Conservation (phyloP, 2,329 filamentous ascomycete genomes). For the Diaporthe ampelina region DNA sequence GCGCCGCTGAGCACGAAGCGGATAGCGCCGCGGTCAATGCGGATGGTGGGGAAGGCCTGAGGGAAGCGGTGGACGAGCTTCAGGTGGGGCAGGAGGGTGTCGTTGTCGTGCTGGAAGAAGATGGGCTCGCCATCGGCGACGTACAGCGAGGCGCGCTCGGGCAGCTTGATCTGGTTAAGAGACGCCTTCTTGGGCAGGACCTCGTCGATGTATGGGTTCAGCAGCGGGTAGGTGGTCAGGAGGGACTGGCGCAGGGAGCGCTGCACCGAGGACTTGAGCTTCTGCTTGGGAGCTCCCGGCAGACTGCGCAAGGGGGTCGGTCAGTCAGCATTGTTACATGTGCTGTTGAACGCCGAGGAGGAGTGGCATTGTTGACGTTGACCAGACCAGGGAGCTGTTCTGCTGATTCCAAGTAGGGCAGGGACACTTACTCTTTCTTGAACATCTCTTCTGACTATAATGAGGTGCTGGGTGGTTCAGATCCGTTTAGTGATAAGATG, state of each 20-base stretch:
- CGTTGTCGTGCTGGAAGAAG: constrained; percentile 87
- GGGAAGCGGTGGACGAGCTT: constrained; percentile 92
- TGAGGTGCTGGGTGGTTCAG: constrained; percentile 6
- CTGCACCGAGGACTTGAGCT: constrained; percentile 97
- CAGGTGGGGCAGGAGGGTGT: constrained; percentile 87
- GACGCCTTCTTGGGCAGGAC: constrained; percentile 95
- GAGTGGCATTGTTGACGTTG: background rate
- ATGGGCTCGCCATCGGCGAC: constrained; percentile 82
- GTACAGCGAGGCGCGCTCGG: constrained; percentile 91
- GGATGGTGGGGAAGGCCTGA: constrained; percentile 82
- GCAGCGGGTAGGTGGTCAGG: constrained; percentile 85
- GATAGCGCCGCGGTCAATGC: constrained; percentile 96
- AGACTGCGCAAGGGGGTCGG: constrained; percentile 68
- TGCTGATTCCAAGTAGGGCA: background rate
- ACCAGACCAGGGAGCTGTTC: background rate
- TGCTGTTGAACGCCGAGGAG: background rate
- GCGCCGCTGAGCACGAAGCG: constrained; percentile 95
- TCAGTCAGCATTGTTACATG: constrained; percentile 44
- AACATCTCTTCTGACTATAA: constrained; percentile 75
- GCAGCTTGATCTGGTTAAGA: constrained; percentile 90
- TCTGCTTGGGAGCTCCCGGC: constrained; percentile 84
- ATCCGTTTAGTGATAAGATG: background rate
- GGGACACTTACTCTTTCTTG: constrained; percentile 83
- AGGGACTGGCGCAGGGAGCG: constrained; percentile 87
- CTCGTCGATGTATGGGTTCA: constrained; percentile 91